Conservation (phyloP, 1,139 yeast genomes). For the Lodderomyces parapsilosis region DNA sequence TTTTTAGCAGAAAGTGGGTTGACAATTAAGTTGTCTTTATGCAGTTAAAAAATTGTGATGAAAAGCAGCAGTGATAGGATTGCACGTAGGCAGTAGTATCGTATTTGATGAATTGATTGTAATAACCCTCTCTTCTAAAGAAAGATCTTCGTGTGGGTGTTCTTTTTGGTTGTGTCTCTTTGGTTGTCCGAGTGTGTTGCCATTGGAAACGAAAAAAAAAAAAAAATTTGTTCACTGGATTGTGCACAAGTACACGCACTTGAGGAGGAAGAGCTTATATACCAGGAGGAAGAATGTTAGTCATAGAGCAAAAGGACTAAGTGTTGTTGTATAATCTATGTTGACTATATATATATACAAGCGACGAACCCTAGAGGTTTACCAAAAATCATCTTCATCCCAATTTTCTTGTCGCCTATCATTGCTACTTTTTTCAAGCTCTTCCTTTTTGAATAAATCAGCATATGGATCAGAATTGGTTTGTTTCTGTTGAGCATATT, state of each 20-base stretch:
- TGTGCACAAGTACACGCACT: background rate
- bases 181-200: background rate
- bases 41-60: no score
- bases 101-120: no score
- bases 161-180: no score
- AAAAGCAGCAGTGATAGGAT: no score
- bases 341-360: no score
- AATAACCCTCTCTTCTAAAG: no score
- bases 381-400: constrained; percentile 68
- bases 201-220: background rate
- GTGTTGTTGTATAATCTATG: no score
- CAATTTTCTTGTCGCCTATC: constrained; percentile 57
- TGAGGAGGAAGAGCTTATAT: no score
- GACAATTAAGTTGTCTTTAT: background rate
- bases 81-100: background rate
- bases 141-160: no score
- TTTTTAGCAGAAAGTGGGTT: background rate
- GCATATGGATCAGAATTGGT: constrained; percentile 52
- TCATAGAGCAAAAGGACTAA: background rate
- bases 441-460: constrained; percentile 54
- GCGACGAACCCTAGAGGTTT: constrained; percentile 7
- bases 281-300: no score
- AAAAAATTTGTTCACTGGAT: background rate
- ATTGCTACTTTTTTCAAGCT: constrained; percentile 47
- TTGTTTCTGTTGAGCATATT: constrained; percentile 25